phyloP scores from a whole-genome alignment of 129 eudicot genomes.

The Escallonia rubra region DNA sequence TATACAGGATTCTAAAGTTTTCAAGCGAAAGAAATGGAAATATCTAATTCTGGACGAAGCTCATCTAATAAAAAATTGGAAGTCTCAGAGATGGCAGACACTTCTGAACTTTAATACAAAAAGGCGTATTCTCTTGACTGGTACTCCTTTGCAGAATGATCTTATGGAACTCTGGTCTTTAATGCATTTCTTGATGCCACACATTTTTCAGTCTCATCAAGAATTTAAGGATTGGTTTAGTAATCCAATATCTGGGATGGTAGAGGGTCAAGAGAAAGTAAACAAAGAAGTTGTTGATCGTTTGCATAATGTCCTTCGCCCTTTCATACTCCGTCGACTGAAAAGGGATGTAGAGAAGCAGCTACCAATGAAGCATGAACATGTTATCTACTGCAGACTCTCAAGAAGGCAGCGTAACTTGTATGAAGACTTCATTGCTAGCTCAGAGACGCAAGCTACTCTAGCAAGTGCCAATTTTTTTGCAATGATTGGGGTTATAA shows the following conservation, averaged over 20 bases:
- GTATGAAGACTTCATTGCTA: slow-evolving; percentile 96
- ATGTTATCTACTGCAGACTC: slow-evolving; percentile 85
- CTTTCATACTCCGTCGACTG: slow-evolving; percentile 86
- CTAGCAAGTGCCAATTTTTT: slow-evolving; percentile 78
- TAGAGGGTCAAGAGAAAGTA: slow-evolving; percentile 95
- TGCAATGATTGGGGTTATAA: slow-evolving; percentile 95
- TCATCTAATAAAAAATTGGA: slow-evolving; percentile 96
- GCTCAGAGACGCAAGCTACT: slow-evolving; percentile 96
- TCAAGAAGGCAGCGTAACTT: slow-evolving; percentile 93
- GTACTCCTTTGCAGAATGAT: slow-evolving; percentile 96
- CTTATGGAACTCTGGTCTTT: slow-evolving; percentile 99
- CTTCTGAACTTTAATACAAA: slow-evolving; percentile 88
- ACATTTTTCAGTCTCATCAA: slow-evolving; percentile 96
- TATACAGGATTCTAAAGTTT: slow-evolving; percentile 89
- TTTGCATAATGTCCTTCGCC: slow-evolving; percentile 94
- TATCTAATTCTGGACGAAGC: slow-evolving; percentile 97
- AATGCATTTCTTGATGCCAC: slow-evolving; percentile 99
- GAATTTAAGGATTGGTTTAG: slow-evolving; percentile 98
- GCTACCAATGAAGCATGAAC: slow-evolving; percentile 85
- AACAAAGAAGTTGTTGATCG: slow-evolving; percentile 97
- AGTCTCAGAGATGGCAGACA: slow-evolving; percentile 97
- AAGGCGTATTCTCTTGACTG: slow-evolving; percentile 87
- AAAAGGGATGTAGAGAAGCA: slow-evolving; percentile 98
- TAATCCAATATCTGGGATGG: slow-evolving; percentile 98
- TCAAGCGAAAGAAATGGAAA: slow-evolving; percentile 97